phyloP scores from a whole-genome alignment of 2,329 filamentous ascomycete species.

The Aspergillus neotritici region DNA sequence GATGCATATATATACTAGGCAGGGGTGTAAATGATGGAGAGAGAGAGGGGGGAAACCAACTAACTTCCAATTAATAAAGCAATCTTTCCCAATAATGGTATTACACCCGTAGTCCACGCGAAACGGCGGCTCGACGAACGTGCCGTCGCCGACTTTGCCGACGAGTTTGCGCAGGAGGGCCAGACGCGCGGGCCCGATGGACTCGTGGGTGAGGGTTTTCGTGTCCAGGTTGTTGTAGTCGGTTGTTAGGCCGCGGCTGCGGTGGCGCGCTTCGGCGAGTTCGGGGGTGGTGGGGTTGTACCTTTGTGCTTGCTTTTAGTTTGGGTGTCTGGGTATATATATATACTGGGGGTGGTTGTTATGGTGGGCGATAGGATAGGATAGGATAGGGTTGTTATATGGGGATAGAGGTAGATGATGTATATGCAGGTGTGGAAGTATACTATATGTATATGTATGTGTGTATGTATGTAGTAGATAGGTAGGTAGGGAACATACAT shows the following conservation, averaged over 20 bases:
- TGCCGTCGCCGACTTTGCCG: conserved; percentile 24
- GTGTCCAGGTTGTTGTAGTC: conserved; percentile 29
- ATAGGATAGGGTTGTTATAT: neutral
- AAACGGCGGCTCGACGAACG: conserved; percentile 30
- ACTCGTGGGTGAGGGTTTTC: conserved; percentile 21
- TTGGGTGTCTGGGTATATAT: too few species aligned
- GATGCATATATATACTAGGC: too few species aligned
- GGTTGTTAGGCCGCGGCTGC: conserved; percentile 20
- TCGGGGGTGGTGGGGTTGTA: conserved; percentile 26
- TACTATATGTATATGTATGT: neutral
- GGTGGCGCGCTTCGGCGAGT: conserved; percentile 25
- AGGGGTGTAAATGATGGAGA: neutral
- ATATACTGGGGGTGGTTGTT: too few species aligned
- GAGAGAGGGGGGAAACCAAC: neutral
- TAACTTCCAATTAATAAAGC: conserved; percentile 32
- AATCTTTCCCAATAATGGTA: conserved; percentile 25
- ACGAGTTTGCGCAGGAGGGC: conserved; percentile 24
- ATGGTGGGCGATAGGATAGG: neutral
- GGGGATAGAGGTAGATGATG: neutral
- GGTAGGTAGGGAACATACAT: too few species aligned
- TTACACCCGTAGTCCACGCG: conserved; percentile 31
- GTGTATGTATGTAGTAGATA: too few species aligned
- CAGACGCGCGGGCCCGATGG: conserved; percentile 21
- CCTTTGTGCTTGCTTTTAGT: conserved; percentile 12
- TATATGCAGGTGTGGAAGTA: neutral